A percentile compares a stretch with the other conserved stretches of the same genome.
Conservation (phyloP, 441 rosid species). For the Metrosideros polymorpha region DNA sequence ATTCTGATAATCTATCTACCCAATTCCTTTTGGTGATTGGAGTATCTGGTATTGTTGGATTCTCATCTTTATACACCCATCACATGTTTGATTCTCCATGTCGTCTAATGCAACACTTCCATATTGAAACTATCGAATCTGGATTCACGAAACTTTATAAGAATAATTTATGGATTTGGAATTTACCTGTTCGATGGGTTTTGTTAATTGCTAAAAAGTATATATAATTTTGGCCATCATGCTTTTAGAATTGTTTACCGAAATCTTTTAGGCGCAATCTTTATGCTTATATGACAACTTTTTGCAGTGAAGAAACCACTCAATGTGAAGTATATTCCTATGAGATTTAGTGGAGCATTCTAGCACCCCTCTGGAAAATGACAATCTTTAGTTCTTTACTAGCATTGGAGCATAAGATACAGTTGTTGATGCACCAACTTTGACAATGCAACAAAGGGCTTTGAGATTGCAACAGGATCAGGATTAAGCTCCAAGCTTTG, state of each 20-base stretch:
- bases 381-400: neutral
- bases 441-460: neutral
- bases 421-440: neutral
- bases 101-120: neutral
- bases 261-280: neutral
- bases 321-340: neutral
- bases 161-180: neutral
- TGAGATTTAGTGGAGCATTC: neutral
- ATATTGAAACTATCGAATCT: too few relatives aligned
- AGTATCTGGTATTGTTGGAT: too few relatives aligned
- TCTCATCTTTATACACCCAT: too few relatives aligned
- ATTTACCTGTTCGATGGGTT: neutral
- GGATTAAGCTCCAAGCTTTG: constrained; percentile 7
- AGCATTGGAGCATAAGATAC: neutral
- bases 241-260: neutral
- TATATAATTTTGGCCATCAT: too few relatives aligned
- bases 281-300: neutral
- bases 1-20: neutral
- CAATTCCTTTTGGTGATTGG: too few relatives aligned
- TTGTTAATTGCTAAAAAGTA: neutral
- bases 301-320: neutral
- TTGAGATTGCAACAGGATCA: neutral
- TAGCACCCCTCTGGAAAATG: neutral
- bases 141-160: neutral
- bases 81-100: neutral